Evolutionary conservation across 345 rosid genomes (phyloP).

Genomic region (Viola odorata): DNA sequence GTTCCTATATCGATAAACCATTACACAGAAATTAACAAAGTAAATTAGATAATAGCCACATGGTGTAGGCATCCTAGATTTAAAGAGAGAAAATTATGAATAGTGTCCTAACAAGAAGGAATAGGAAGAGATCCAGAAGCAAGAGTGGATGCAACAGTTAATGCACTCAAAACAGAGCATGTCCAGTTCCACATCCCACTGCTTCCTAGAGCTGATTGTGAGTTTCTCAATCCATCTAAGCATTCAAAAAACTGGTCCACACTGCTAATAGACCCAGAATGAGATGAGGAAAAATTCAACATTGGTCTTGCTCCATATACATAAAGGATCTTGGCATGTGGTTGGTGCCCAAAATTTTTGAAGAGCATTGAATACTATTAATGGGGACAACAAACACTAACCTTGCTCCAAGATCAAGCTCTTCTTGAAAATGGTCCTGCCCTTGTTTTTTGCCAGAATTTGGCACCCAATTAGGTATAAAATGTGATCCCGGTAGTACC

Average conservation of each 20-base stretch:
- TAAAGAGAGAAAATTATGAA: constrained; percentile 14
- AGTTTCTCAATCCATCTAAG: constrained; percentile 82
- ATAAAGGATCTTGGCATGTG: too few species aligned
- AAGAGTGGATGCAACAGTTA: constrained; percentile 97
- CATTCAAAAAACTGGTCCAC: constrained; percentile 97
- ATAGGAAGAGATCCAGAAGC: constrained; percentile 86
- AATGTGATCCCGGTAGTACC: constrained; percentile 45
- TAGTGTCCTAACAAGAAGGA: constrained; percentile 62
- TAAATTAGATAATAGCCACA: too few species aligned
- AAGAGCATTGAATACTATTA: neutral
- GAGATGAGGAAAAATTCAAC: neutral
- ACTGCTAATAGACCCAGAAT: constrained; percentile 33
- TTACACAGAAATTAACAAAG: too few species aligned
- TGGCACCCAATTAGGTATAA: constrained; percentile 87
- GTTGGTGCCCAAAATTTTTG: too few species aligned
- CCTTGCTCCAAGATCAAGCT: constrained; percentile 84
- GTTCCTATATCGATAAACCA: too few species aligned
- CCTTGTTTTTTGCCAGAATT: constrained; percentile 30
- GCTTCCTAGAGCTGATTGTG: constrained; percentile 78
- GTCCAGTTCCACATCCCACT: constrained; percentile 99
- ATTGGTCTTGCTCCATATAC: too few species aligned
- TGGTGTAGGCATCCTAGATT: too few species aligned
- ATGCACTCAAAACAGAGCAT: constrained; percentile 85
- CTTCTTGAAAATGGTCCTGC: constrained; percentile 32
- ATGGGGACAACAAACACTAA: constrained; percentile 21